Base-by-base conservation (phyloP, 2,329 filamentous ascomycete genomes). In the Zymoseptoria crescenta region DNA sequence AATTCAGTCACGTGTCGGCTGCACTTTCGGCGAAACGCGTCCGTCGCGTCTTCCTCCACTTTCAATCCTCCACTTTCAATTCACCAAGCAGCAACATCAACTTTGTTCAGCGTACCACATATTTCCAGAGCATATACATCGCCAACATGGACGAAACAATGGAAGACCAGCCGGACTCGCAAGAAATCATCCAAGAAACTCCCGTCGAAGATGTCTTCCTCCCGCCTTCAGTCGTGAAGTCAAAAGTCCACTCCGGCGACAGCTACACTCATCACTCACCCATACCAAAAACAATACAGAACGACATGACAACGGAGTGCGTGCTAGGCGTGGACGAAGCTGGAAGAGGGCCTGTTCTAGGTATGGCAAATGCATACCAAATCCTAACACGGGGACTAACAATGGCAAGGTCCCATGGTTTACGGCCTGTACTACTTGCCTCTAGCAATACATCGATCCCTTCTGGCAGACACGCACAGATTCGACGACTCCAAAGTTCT, bases 401-500 rank as follows among this genome's bases (percentile, higher is more conserved):
- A 54, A 28, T 10, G 8, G 3, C 8, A 59, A 80, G 79, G 82
- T 27, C 85, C 83, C 19, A 87, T 86, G 85, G 83, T 87, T 56
- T 87, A 87, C 72, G 82, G 79, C 54, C 77, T 84, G 35, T 89
- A 95, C 65, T 95, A 95, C 55, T 74, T 89, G 1, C 81, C 85
- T 0, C 78, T 85, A 28, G 83, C 87, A 27, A 72, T 80, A 41
- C 82, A 87, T 63, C 85, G 87, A 70, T 81, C 87, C 1, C 84
- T 96, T 28, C 85, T 97, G 21, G 87, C 89, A 55, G 76, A 83
- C 41, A 84, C 85, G 3, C 87, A 96, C 77, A 88, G 87, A 78
- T 96, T 96, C 76, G 88, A 96, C 79, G 93, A 97, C 79, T 95
- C 89, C 73, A 97, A 97, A 77, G 89, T 91, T 4, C 84, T 97